Conservation (phyloP, 2,329 filamentous ascomycete genomes). For the Celoporthe dispersa region DNA sequence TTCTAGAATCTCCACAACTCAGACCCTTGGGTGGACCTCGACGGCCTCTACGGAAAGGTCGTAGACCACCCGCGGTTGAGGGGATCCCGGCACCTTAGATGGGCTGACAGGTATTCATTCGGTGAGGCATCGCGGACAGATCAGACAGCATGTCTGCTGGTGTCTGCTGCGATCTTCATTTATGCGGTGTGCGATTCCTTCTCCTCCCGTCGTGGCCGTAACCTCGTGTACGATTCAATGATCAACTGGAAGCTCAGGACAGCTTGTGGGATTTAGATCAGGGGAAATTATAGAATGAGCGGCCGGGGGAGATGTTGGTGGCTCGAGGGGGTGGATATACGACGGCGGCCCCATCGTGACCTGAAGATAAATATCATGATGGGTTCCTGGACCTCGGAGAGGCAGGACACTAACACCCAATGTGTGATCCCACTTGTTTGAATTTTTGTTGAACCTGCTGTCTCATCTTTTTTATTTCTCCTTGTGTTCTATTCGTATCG, state of each 20-base stretch:
- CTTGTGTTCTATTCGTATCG: slow-evolving; percentile 24
- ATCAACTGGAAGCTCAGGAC: slow-evolving; percentile 23
- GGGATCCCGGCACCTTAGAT: slow-evolving; percentile 14
- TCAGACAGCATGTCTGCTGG: slow-evolving; percentile 3
- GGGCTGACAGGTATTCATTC: slow-evolving; percentile 9
- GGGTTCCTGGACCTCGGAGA: slow-evolving; percentile 10
- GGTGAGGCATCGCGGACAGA: slow-evolving; percentile 2
- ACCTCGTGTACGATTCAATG: slow-evolving; percentile 1
- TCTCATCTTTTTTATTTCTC: slow-evolving; percentile 16
- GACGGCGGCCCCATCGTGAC: not conserved
- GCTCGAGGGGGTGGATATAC: slow-evolving; percentile 26
- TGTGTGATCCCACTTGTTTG: slow-evolving; percentile 12
- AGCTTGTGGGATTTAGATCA: slow-evolving; percentile 22
- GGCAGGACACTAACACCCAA: not conserved
- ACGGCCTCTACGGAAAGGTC: slow-evolving; percentile 21
- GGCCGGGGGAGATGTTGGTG: slow-evolving; percentile 22
- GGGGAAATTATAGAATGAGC: slow-evolving; percentile 27
- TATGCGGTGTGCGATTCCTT: slow-evolving; percentile 21
- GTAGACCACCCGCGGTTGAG: slow-evolving; percentile 17
- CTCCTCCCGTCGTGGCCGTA: not conserved
- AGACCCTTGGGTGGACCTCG: slow-evolving; percentile 21
- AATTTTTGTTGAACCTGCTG: slow-evolving; percentile 15
- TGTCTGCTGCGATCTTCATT: not conserved
- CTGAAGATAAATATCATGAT: slow-evolving; percentile 19
- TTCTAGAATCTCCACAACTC: slow-evolving; percentile 27